Conservation (phyloP, 2,329 filamentous ascomycete genomes). For the Colletotrichum costaricense region DNA sequence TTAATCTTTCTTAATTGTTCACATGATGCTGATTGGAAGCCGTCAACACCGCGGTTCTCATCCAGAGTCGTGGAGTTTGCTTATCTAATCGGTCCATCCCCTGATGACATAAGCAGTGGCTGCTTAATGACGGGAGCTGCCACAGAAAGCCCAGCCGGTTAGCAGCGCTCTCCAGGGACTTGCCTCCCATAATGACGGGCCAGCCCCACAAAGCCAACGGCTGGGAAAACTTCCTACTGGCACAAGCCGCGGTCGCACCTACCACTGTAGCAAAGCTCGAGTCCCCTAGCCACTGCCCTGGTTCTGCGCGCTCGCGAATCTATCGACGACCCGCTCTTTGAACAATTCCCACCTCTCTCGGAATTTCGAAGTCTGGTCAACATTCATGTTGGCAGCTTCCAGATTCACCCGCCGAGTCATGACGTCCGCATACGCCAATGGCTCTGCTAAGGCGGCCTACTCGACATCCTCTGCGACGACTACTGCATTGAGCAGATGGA, state of each 20-base stretch:
- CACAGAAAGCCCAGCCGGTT: too few relatives aligned
- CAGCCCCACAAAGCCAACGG: conserved; percentile 17
- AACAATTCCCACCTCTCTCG: conserved; percentile 8
- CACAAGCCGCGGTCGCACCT: conserved; percentile 22
- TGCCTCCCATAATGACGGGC: conserved; percentile 5
- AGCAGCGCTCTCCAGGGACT: neutral
- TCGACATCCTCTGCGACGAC: conserved; percentile 60
- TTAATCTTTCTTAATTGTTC: too few relatives aligned
- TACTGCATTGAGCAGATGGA: conserved; percentile 87
- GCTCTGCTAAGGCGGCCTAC: conserved; percentile 33
- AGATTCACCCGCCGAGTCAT: conserved; percentile 36
- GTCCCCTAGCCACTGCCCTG: conserved; percentile 8
- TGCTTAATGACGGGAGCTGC: too few relatives aligned
- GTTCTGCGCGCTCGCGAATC: conserved; percentile 16
- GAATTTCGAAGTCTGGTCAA: conserved; percentile 26
- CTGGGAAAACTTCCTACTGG: conserved; percentile 26
- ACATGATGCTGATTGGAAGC: neutral
- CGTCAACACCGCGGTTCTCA: neutral
- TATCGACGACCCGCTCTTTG: conserved; percentile 19
- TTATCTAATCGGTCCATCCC: neutral
- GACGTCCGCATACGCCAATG: conserved; percentile 36
- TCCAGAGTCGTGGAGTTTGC: neutral
- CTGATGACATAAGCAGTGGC: neutral
- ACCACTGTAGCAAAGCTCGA: conserved; percentile 23
- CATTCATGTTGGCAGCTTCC: conserved; percentile 37